Evolutionary conservation across 1,284 basidiomycete genomes (phyloP), one percentile per base, ranked within the genome.

Genomic region (Trichosporon sp.): DNA sequence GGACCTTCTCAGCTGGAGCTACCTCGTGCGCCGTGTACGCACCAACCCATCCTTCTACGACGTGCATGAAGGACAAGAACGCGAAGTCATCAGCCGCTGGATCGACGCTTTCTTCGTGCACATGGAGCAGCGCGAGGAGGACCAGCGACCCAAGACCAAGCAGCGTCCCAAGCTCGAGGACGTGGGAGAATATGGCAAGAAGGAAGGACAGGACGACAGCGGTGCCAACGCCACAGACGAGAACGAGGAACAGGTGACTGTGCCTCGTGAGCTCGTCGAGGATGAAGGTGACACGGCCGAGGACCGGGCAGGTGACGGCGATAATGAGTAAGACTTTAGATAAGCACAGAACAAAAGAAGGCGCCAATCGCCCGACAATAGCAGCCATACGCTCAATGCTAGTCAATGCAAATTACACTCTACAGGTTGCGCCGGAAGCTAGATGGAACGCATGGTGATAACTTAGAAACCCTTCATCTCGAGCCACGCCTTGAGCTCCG

Each of bases 21-120:
- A 89, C 79, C 83, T 96, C 32, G 84, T 86, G 7, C 83, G 85
- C 58, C 85, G 95, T 66, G 78, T 92, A 59, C 82, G 82, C 62
- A 86, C 83, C 67, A 99, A 99, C 78, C 94, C 95, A 11, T 85
- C 86, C 1, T 98, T 90, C 81, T 99, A 99, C 76, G 89, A 87
- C 64, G 83, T 86, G 6, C 64, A 75, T 68, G 63, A 78, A 73
- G 60, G 78, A 56, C 44, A 74, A 63, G 64, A 81, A 81, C 84
- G 84, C 60, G 84, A 87, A 64, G 84, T 81, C 49, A 77, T 94
- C 31, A 92, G 89, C 13, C 82, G 87, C 44, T 80, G 92, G 34
- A 86, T 88, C n/a, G 91, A 95, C 61, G 65, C 56, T 37, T 79
- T 73, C 70, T 73, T 76, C 63, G 21, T 34, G 9, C 23, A 19